These are phyloP conservation scores for Ensete glaucum DNA, from an alignment of 176 grass and related monocot species.

Conservation along the genomic window DNA sequence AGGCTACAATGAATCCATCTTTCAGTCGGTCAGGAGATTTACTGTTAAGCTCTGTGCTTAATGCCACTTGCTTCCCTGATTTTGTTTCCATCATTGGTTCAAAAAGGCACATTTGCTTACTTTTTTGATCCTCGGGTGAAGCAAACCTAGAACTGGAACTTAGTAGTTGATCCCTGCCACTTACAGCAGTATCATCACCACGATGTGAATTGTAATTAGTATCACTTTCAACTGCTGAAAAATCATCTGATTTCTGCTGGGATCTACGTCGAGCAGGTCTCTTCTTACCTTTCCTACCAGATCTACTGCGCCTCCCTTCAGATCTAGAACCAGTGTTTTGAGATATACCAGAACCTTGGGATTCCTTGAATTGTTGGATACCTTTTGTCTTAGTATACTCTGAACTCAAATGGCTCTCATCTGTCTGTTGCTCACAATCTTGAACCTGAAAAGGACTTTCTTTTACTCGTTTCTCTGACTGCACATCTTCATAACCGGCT, in stretches of 20 bases:
- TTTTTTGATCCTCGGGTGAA: slow-evolving; percentile 78
- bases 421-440: slow-evolving; percentile 48
- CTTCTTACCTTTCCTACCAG: slow-evolving; percentile 95
- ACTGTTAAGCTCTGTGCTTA: slow-evolving; percentile 22
- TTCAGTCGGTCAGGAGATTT: slow-evolving; percentile 49
- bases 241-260: slow-evolving; percentile 65
- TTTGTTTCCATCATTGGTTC: slow-evolving; percentile 79
- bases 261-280: slow-evolving; percentile 68
- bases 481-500: slow-evolving; percentile 57
- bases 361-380: slow-evolving; percentile 43
- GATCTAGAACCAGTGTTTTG: slow-evolving; percentile 39
- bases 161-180: slow-evolving; percentile 64
- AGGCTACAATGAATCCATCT: slow-evolving; percentile 83
- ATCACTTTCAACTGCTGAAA: slow-evolving; percentile 58
- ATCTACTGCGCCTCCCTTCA: slow-evolving; percentile 62
- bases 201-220: slow-evolving; percentile 37
- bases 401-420: slow-evolving; percentile 63
- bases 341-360: slow-evolving; percentile 37
- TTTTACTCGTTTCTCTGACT: slow-evolving; percentile 44
- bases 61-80: slow-evolving; percentile 31
- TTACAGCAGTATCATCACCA: slow-evolving; percentile 67
- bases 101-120: slow-evolving; percentile 51
- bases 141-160: slow-evolving; percentile 98
- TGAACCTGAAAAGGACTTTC: slow-evolving; percentile 32
- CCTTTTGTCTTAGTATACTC: slow-evolving; percentile 57